Base-by-base conservation (phyloP, 2,329 filamentous ascomycete genomes). In the Pseudogymnoascus pannorum region DNA sequence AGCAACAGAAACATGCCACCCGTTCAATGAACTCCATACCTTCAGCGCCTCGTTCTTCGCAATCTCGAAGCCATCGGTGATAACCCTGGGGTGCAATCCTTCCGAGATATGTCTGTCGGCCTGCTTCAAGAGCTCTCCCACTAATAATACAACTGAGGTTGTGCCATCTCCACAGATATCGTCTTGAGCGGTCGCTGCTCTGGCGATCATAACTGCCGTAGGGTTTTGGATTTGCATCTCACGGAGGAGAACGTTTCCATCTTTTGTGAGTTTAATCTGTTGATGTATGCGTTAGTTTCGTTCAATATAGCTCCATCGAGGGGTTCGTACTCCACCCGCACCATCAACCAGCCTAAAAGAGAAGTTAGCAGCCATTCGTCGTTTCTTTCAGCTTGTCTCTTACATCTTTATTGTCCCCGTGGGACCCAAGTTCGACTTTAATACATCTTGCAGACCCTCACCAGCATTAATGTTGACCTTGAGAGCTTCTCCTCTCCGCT, bases 101-200 rank as follows among this genome's bases (percentile, higher is more conserved):
- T 99, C 94, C 11, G 89, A 87, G 72, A 99, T 97, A 75, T 96
- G 92, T 75, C 94, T 86, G 75, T 97, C 90, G 63, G 94, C 94
- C 80, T 99, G 94, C 83, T 97, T 99, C 73, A 99, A 79, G 64
- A 99, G 85, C 80, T 99, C 94, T 75, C 94, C 94, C 59, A 99
- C 92, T 74, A 97, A 79, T 70, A 99, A 79, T 59, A 99, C 94
- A 29, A 97, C 93, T 54, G 92, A 97, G 42, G 94, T 99, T 70
- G 94, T 99, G 72, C 94, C 94, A 75, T 99, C 94, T 72, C 94
- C 94, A 69, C 91, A 96, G 70, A 99, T 99, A 72, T 99, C 94
- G 75, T 99, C 94, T 75, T 99, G 93, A 68, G 94, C 94, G 36
- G 94, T 99, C 62, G 94, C 94, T 71, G 93, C 92, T 73, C 85